Evolutionary conservation across 129 eudicot genomes (phyloP), one percentile per base, ranked within the genome.

Genomic region (Arctium minus): DNA sequence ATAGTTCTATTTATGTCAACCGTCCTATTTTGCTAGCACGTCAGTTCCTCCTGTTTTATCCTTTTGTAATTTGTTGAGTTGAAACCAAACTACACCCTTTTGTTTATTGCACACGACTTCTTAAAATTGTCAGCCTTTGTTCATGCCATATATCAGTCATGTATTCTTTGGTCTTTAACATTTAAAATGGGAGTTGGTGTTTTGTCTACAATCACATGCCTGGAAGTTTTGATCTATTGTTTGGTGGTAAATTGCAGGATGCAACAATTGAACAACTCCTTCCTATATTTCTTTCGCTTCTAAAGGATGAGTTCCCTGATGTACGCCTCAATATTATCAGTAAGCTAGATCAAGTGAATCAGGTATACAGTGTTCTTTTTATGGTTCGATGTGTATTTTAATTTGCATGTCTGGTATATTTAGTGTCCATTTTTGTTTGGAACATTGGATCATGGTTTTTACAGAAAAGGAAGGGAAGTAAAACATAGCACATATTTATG

Each of bases 331-430:
- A 89, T 78, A 94, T 94, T 46, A 94, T 94, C 72, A 94, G 98
- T 88, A 94, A 94, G 87, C 92, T 94, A 60, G 98, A 94, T 86
- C 97, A 94, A 94, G 97, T 94, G 81, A 94, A 94, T 80, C 98
- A 94, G 97, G 98, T 91, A 48, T 53, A 76, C 73, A 17, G 15
- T 67, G 7, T n/a, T 56, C 39, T 13, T 37, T 27, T 48, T 50
- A 44, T 39, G 9, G 1, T 40, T 22, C 65, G 72, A 9, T 13
- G 7, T 32, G 46, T 44, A 36, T 22, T 29, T 30, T 15, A 1
- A 50, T 13, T 53, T 53, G 65, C 65, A 53, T 1, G 65, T 53
- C 22, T 53, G 22, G 65, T 53, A 53, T 50, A 1, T 50, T 12
- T 50, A 50, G 9, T 10, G 29, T 5, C 7, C 7, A 29, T 29